Base-by-base conservation (phyloP, 768 basidiomycete genomes). In the Phlebiopsis flavidoalba region DNA sequence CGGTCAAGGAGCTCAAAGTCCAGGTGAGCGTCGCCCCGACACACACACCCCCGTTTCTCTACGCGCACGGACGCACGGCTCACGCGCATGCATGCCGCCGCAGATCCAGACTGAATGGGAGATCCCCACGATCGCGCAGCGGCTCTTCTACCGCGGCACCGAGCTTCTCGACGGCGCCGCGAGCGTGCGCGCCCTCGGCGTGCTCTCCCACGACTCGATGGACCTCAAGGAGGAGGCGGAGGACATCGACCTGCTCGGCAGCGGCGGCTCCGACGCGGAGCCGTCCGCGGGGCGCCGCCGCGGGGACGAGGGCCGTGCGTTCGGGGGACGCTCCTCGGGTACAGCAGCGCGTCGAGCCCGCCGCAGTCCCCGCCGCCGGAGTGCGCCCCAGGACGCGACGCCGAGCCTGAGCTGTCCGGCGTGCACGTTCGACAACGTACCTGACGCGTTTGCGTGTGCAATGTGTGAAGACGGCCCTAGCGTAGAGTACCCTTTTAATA, bases 1-100 rank as follows among this genome's bases (percentile, higher is more conserved):
- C 87, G 0, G 80, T 94, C 54, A 91, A 87, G 70, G 90, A 93
- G 15, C 83, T 93, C 66, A 93, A 92, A 72, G 68, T 89, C 58
- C 79, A 83, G 78, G 88, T 91, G 60, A 43, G 40, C 17, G 40
- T 60, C 40, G 12, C 40, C 40, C 8, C 40, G 40, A 3, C 17
- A 17, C 40, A 12, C 12, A 3, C 40, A 43, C 40, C 40, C 12
- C 40, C 49, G 49, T 35, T 47, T 53, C 14, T 57, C 14, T 57
- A 33, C 56, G n/a, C 19, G 37, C 21, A 21, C 26, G 21, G 31
- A 19, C 21, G 14, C 19, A 50, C 21, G 10, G 33, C 21, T 36
- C n/a, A 46, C 17, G 17, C 22, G 40, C 40, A 12, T 31, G 24
- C 3, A 37, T n/a, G 7, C n/a, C 36, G 15, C 12, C 56, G 26